Percentiles rank a stretch among this genome's conserved stretches.
Conservation (phyloP, 495 filamentous ascomycete species). For the Tuber borchii region DNA sequence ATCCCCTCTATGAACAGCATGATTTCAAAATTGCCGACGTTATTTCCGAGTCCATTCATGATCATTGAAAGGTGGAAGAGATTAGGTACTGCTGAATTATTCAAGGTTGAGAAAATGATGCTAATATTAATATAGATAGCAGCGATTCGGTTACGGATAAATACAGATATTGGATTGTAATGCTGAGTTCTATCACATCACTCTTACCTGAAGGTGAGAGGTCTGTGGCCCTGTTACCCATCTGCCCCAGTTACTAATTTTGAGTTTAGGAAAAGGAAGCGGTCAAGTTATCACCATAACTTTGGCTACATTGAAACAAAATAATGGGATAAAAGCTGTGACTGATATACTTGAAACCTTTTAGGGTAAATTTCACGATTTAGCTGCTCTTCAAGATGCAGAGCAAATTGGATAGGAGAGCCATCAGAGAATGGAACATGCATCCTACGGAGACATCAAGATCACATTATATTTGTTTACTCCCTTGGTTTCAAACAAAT, state of each 20-base stretch:
- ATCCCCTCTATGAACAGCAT: constrained; percentile 58
- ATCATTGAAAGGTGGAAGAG: constrained; percentile 41
- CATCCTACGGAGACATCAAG: constrained; percentile 65
- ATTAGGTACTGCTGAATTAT: constrained; percentile 21
- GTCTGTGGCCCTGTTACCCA: constrained; percentile 2
- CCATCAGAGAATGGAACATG: constrained; percentile 50
- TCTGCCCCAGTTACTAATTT: constrained; percentile 14
- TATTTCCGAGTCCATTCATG: constrained; percentile 59
- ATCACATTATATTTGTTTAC: constrained; percentile 78
- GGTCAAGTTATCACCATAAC: constrained; percentile 63
- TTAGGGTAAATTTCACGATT: constrained; percentile 56
- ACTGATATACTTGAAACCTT: constrained; percentile 69
- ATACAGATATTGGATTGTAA: constrained; percentile 73
- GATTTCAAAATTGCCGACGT: constrained; percentile 65
- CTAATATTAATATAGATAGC: constrained; percentile 31
- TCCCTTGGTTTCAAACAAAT: constrained; percentile 67
- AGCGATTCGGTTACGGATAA: constrained; percentile 44
- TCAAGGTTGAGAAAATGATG: neutral
- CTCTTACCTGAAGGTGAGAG: constrained; percentile 64
- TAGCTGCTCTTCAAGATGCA: constrained; percentile 44
- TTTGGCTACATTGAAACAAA: constrained; percentile 75
- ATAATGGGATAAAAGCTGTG: constrained; percentile 65
- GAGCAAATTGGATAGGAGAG: constrained; percentile 45
- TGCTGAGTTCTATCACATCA: constrained; percentile 67
- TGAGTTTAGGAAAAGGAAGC: constrained; percentile 31